phyloP scores from a whole-genome alignment of 345 rosid genomes.

The Hypericum androsaemum region DNA sequence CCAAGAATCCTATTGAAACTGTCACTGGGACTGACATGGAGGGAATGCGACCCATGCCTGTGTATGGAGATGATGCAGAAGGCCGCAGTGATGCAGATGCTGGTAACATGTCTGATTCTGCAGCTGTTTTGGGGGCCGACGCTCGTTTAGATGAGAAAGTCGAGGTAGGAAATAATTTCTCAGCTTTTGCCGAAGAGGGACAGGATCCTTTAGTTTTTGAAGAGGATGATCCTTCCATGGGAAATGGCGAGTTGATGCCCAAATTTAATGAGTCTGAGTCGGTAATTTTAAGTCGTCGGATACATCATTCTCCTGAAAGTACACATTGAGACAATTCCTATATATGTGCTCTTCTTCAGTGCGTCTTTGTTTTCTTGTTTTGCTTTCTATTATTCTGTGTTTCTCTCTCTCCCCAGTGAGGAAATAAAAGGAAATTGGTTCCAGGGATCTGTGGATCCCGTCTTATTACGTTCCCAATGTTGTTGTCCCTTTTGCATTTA shows the following conservation, averaged over 20 bases:
- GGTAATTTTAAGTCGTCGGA: conserved; percentile 85
- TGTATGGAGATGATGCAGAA: conserved; percentile 14
- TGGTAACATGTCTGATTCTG: conserved; percentile 11
- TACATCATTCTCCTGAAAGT: conserved; percentile 94
- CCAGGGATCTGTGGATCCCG: conserved; percentile 9
- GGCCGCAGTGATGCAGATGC: background rate
- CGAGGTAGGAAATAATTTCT: conserved; percentile 10
- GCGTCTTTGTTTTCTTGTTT: conserved; percentile 18
- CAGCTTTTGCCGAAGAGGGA: conserved; percentile 14
- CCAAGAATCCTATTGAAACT: conserved; percentile 15
- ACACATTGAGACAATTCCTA: conserved; percentile 82
- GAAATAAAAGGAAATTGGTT: conserved; percentile 35
- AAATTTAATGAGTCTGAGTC: conserved; percentile 67
- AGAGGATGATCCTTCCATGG: conserved; percentile 34
- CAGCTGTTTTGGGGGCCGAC: conserved; percentile 4
- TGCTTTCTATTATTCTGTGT: conserved; percentile 14
- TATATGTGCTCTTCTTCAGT: conserved; percentile 27
- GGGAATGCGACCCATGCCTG: conserved; percentile 16
- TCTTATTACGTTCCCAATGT: too few species aligned
- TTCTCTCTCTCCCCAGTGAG: conserved; percentile 16
- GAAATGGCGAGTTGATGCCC: conserved; percentile 34
- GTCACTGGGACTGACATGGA: conserved; percentile 10
- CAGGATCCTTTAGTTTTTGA: conserved; percentile 26
- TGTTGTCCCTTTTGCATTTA: too few species aligned
- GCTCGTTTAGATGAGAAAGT: conserved; percentile 9